Evolutionary conservation across 768 basidiomycete genomes (phyloP).

Genomic region (Gymnopilus dilepis): DNA sequence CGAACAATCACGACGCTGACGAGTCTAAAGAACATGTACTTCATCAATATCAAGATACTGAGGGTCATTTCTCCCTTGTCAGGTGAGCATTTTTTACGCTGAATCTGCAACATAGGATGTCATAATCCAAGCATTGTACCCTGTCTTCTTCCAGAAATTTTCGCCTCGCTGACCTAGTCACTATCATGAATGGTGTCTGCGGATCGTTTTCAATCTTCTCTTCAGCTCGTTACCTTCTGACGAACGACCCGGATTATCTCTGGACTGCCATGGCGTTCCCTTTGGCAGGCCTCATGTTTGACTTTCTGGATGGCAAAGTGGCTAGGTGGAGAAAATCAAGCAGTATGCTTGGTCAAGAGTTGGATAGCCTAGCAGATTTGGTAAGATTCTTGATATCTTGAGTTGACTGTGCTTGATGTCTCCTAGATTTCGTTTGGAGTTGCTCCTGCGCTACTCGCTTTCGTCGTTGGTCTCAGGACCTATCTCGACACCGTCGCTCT

Average conservation of each 20-base stretch:
- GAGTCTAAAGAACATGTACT: conserved; percentile 50
- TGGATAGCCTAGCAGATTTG: conserved; percentile 96
- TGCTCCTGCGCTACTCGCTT: conserved; percentile 92
- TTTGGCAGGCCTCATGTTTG: conserved; percentile 94
- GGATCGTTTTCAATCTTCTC: conserved; percentile 95
- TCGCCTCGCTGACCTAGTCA: conserved; percentile 95
- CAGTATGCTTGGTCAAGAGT: conserved; percentile 95
- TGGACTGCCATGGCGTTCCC: conserved; percentile 90
- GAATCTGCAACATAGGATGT: conserved; percentile 14
- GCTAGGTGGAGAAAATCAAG: conserved; percentile 96
- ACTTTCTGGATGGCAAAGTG: conserved; percentile 97
- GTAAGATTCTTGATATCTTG: conserved; percentile 48
- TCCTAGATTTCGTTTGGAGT: conserved; percentile 95
- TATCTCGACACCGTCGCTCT: conserved; percentile 89
- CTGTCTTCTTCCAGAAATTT: conserved; percentile 73
- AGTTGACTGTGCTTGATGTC: conserved; percentile 11
- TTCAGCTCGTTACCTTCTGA: conserved; percentile 85
- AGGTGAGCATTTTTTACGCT: conserved; percentile 56
- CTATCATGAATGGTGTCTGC: conserved; percentile 99
- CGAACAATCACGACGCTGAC: conserved; percentile 32
- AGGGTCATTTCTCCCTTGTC: conserved; percentile 97
- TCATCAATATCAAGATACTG: conserved; percentile 85
- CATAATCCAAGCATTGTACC: conserved; percentile 22
- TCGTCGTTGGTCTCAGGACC: conserved; percentile 88
- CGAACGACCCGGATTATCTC: conserved; percentile 78